Evolutionary conservation across 176 grass and related monocot genomes (phyloP).

Genomic region (Carex littledalei): DNA sequence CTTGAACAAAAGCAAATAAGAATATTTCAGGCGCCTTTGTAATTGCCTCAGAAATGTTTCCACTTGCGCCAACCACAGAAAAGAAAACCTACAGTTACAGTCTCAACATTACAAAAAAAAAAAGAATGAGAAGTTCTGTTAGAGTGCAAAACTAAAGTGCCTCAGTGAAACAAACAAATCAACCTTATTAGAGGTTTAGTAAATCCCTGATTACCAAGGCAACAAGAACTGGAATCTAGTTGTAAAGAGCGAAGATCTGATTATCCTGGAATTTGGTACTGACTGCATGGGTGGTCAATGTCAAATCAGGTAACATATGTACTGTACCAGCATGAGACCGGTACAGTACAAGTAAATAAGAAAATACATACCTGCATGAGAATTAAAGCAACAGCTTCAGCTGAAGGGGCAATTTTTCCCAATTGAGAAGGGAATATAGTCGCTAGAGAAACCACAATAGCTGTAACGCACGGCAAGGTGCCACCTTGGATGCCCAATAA

Average conservation of each 20-base stretch:
- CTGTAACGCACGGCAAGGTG: slow-evolving; percentile 63
- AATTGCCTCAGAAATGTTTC: slow-evolving; percentile 69
- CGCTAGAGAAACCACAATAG: slow-evolving; percentile 57
- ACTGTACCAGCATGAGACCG: neutral
- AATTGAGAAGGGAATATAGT: slow-evolving; percentile 60
- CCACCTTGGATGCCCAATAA: slow-evolving; percentile 46
- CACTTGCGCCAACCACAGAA: slow-evolving; percentile 67
- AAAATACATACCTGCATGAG: slow-evolving; percentile 66
- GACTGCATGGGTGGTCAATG: neutral
- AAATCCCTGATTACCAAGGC: neutral
- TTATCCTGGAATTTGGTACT: neutral
- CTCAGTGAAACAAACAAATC: neutral
- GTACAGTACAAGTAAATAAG: neutral
- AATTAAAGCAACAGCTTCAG: slow-evolving; percentile 75
- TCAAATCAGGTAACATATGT: neutral
- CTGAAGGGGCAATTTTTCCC: slow-evolving; percentile 46
- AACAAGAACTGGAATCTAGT: neutral
- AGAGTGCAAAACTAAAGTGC: neutral
- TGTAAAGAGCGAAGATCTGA: neutral
- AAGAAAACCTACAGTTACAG: slow-evolving; percentile 53
- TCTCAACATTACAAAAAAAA: neutral
- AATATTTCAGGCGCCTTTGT: slow-evolving; percentile 66
- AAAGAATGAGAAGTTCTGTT: neutral
- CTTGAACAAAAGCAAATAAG: slow-evolving; percentile 59
- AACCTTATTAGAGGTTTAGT: neutral